Evolutionary conservation across 1,284 basidiomycete genomes (phyloP).

Genomic region (Ganoderma meredithae): DNA sequence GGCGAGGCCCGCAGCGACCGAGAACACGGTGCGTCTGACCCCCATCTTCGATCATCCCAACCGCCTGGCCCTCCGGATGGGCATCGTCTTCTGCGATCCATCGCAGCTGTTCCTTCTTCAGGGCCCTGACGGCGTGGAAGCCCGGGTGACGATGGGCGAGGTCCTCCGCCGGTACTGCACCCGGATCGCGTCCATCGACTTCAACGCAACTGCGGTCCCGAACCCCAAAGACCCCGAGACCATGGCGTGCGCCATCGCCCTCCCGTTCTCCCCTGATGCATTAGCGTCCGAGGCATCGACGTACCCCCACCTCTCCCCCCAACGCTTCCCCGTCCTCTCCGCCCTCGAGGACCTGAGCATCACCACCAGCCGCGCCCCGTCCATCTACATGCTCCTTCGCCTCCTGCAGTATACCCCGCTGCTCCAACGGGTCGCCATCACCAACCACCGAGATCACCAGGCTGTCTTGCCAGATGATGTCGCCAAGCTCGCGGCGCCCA

Average conservation of each 20-base stretch:
- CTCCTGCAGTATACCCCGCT: conserved; percentile 20
- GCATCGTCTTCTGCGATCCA: conserved; percentile 10
- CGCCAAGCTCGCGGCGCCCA: conserved; percentile 4
- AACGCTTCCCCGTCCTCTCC: background rate
- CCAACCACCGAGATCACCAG: conserved; percentile 3
- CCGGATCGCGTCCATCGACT: conserved; percentile 15
- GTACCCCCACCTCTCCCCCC: background rate
- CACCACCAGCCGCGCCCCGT: conserved; percentile 15
- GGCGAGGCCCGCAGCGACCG: background rate
- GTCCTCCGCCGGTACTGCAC: conserved; percentile 10
- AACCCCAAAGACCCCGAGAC: background rate
- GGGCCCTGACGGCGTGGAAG: background rate
- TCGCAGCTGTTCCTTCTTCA: conserved; percentile 8
- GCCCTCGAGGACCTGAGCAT: conserved; percentile 14
- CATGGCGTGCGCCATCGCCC: conserved; percentile 5
- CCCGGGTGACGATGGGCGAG: conserved; percentile 7
- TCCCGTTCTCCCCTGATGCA: conserved; percentile 13
- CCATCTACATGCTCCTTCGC: conserved; percentile 12
- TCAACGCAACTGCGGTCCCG: conserved; percentile 15
- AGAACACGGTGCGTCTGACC: conserved; percentile 18
- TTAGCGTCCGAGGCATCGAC: background rate
- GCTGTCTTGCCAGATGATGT: conserved; percentile 11
- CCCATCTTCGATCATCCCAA: background rate
- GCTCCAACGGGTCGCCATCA: conserved; percentile 22
- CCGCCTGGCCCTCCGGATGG: conserved; percentile 12